Percentiles rank a stretch among this genome's conserved stretches.
These are phyloP conservation scores for Leptographium galeiforme DNA, from an alignment of 2,329 filamentous ascomycete species.

Conservation along the genomic window DNA sequence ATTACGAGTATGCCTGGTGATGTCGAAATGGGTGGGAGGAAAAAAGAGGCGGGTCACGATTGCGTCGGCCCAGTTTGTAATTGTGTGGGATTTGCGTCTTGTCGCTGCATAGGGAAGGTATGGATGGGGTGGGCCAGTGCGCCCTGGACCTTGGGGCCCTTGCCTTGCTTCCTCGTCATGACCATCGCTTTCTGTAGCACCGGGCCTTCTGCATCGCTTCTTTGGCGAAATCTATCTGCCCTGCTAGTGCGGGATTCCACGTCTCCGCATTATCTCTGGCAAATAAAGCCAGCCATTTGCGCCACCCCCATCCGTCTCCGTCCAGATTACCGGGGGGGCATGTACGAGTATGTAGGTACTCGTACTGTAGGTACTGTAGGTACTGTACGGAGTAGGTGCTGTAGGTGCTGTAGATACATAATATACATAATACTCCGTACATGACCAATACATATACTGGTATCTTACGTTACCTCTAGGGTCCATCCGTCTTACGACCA, in stretches of 20 bases:
- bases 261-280: background rate
- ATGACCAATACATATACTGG: too few relatives aligned
- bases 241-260: background rate
- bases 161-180: background rate
- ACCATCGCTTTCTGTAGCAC: background rate
- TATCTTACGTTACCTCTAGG: too few relatives aligned
- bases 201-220: background rate
- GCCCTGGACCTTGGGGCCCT: background rate
- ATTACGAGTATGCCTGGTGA: background rate
- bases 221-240: background rate
- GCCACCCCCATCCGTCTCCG: background rate
- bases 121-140: background rate
- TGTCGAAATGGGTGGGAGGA: background rate
- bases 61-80: background rate
- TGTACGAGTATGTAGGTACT: background rate
- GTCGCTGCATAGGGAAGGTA: slow-evolving; percentile 1
- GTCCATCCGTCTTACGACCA: too few relatives aligned
- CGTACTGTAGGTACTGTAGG: too few relatives aligned
- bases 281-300: background rate
- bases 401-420: too few relatives aligned
- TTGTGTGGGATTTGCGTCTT: background rate
- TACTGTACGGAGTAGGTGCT: too few relatives aligned
- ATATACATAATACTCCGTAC: too few relatives aligned
- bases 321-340: background rate
- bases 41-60: background rate